These are phyloP conservation scores for Eugenia klotzschiana DNA, from an alignment of 441 rosid genomes.

Conservation along the genomic window DNA sequence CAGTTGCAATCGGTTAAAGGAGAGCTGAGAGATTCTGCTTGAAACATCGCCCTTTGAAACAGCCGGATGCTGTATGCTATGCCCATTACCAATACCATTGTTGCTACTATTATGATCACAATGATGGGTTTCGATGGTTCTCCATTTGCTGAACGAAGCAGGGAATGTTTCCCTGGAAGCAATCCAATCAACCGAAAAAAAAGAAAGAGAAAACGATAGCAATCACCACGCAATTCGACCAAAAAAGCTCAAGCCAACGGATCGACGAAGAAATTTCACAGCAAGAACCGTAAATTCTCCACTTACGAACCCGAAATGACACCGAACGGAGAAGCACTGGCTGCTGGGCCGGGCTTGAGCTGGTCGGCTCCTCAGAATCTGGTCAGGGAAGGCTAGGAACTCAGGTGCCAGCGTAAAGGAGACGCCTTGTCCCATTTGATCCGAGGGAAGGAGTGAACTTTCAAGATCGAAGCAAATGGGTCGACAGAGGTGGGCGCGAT, in stretches of 20 bases:
- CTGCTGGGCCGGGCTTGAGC: not conserved
- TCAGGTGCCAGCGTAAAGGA: not conserved
- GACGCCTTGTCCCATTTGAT: not conserved
- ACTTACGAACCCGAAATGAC: conserved; percentile 5
- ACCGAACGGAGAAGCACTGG: not conserved
- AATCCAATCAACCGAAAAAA: not conserved
- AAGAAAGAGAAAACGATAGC: not conserved
- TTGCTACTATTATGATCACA: not conserved
- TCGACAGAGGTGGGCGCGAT: not conserved
- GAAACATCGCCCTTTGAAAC: conserved; percentile 4
- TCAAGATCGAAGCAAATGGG: not conserved
- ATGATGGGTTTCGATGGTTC: not conserved
- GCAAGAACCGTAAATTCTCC: not conserved
- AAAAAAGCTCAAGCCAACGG: not conserved
- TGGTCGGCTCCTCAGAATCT: not conserved
- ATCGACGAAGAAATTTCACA: not conserved
- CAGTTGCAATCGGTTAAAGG: conserved; percentile 5
- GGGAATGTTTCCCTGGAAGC: conserved; percentile 8
- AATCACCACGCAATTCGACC: not conserved
- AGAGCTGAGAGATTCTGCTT: conserved; percentile 3
- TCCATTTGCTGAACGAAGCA: conserved; percentile 1
- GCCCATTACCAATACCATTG: not conserved
- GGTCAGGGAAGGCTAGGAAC: not conserved
- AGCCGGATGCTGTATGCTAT: conserved; percentile 9
- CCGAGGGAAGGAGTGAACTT: not conserved